Evolutionary conservation across 345 rosid species (phyloP).

Genomic region (Aethionema arabicum): DNA sequence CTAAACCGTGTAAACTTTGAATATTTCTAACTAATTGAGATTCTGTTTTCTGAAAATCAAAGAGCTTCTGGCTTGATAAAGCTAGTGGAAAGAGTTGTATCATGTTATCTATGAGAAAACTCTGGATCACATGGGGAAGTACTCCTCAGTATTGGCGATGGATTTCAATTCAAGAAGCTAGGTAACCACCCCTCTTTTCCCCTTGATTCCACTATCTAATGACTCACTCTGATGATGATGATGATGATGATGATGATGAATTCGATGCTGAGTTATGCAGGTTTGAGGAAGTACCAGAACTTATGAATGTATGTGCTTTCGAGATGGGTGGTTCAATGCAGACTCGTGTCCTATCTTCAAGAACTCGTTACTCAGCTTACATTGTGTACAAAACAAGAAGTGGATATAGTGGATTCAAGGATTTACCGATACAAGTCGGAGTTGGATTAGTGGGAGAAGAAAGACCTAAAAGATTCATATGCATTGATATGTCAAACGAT

Average conservation of each 20-base stretch:
- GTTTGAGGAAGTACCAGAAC: constrained; percentile 16
- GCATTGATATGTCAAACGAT: constrained; percentile 5
- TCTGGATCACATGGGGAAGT: constrained; percentile 14
- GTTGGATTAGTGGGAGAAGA: constrained; percentile 26
- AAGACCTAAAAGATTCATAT: constrained; percentile 9
- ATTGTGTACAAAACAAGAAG: constrained; percentile 15
- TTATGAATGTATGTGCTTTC: constrained; percentile 22
- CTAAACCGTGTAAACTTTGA: no score
- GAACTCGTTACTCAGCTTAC: constrained; percentile 21
- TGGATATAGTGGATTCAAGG: constrained; percentile 5
- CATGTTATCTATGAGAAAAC: not conserved
- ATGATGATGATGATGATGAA: no score
- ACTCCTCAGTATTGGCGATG: no score
- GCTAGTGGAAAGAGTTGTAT: constrained; percentile 12
- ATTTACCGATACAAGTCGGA: constrained; percentile 24
- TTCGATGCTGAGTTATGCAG: not conserved
- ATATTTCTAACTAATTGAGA: no score
- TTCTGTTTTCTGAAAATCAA: not conserved
- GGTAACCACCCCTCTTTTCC: not conserved
- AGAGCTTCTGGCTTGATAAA: constrained; percentile 18
- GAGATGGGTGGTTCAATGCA: constrained; percentile 23
- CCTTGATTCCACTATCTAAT: no score
- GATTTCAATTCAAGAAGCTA: not conserved
- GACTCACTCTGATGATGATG: no score
- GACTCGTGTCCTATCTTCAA: not conserved